phyloP scores from a whole-genome alignment of 2,329 filamentous ascomycete genomes.

The Phaeophleospora eucalypticola region DNA sequence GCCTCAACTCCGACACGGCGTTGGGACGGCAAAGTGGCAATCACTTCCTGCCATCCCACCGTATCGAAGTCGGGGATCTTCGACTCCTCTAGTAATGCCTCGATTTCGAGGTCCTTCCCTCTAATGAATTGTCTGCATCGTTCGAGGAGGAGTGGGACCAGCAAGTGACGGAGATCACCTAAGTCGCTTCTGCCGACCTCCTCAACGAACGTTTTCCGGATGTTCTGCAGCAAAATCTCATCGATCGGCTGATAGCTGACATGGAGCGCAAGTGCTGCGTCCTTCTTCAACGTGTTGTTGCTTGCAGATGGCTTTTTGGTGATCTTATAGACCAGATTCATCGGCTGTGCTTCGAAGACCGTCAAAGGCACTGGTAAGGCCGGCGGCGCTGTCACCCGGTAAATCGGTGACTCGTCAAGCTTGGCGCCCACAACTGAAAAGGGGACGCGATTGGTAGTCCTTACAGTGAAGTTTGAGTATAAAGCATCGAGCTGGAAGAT shows the following conservation, averaged over 20 bases:
- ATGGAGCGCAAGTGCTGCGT: constrained; percentile 57
- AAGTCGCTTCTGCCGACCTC: constrained; percentile 48
- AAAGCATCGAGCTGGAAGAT: constrained; percentile 79
- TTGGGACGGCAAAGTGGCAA: constrained; percentile 48
- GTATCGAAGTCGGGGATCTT: constrained; percentile 50
- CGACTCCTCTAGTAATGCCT: constrained; percentile 52
- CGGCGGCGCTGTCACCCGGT: constrained; percentile 58
- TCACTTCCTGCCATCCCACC: constrained; percentile 51
- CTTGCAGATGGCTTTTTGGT: constrained; percentile 46
- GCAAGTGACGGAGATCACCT: constrained; percentile 45
- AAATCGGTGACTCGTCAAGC: constrained; percentile 66
- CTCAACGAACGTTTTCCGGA: constrained; percentile 44
- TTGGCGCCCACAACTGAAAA: constrained; percentile 68
- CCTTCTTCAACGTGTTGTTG: constrained; percentile 27
- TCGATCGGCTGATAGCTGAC: constrained; percentile 74
- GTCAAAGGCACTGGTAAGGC: constrained; percentile 45
- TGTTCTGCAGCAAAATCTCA: constrained; percentile 59
- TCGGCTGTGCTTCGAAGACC: constrained; percentile 77
- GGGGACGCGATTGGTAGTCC: constrained; percentile 71
- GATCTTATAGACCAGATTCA: constrained; percentile 76
- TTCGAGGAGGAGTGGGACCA: constrained; percentile 49
- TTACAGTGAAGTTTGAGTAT: constrained; percentile 88
- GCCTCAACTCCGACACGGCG: constrained; percentile 41
- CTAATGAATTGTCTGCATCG: constrained; percentile 45
- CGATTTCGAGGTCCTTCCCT: constrained; percentile 50